Evolutionary conservation across 2,329 filamentous ascomycete species (phyloP).

Genomic region (Scopulariopsis brevicaulis): DNA sequence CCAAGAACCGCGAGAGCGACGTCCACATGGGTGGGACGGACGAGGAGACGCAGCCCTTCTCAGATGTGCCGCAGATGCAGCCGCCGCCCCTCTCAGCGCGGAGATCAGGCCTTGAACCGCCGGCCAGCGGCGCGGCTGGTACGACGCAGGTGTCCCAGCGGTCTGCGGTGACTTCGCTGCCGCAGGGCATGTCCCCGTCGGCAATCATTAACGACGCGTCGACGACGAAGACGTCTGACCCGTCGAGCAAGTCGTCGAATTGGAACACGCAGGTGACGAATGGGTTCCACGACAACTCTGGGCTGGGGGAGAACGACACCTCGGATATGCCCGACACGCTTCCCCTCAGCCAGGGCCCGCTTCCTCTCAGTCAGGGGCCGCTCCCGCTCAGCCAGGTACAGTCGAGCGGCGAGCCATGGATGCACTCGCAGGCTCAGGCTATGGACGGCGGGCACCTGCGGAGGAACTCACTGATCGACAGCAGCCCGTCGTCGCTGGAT

Average conservation of each 20-base stretch:
- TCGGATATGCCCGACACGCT: conserved; percentile 44
- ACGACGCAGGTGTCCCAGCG: conserved; percentile 53
- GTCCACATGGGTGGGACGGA: conserved; percentile 50
- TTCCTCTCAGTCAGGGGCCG: conserved; percentile 27
- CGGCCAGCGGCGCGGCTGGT: conserved; percentile 17
- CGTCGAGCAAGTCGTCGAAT: conserved; percentile 53
- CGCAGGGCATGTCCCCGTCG: conserved; percentile 45
- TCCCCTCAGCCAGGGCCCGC: conserved; percentile 24
- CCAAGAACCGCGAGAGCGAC: conserved; percentile 32
- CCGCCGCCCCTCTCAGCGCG: conserved; percentile 24
- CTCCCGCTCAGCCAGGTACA: conserved; percentile 32
- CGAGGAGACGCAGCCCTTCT: conserved; percentile 31
- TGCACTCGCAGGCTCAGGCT: conserved; percentile 45
- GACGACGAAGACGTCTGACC: conserved; percentile 80
- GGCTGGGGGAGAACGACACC: conserved; percentile 13
- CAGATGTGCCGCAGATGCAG: conserved; percentile 34
- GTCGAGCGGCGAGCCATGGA: conserved; percentile 42
- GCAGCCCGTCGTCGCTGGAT: conserved; percentile 25
- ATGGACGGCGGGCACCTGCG: conserved; percentile 26
- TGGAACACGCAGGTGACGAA: conserved; percentile 66
- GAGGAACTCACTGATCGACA: conserved; percentile 16
- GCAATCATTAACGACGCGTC: conserved; percentile 72
- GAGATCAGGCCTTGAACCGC: conserved; percentile 19
- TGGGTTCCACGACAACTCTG: conserved; percentile 37
- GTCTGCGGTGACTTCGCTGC: conserved; percentile 46